phyloP scores from a whole-genome alignment of 2,329 filamentous ascomycete species.

The Phaeophleospora eucalypticola region DNA sequence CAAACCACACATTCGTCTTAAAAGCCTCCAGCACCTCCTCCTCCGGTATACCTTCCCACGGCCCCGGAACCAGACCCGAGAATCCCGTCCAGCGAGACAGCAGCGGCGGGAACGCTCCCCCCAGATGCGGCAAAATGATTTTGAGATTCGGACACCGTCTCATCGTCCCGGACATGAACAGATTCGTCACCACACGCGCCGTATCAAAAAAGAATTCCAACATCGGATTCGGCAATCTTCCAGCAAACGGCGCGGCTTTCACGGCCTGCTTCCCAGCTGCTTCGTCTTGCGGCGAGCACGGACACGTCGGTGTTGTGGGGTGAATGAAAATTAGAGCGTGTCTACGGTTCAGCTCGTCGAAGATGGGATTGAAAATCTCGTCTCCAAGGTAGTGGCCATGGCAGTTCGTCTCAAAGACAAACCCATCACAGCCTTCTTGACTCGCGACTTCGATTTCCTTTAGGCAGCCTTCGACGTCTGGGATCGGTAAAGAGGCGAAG shows the following conservation, averaged over 20 bases:
- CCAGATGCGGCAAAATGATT: slow-evolving; percentile 49
- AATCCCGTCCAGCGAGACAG: slow-evolving; percentile 43
- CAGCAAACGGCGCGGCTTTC: slow-evolving; percentile 36
- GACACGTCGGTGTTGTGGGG: slow-evolving; percentile 48
- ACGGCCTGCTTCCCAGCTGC: slow-evolving; percentile 20
- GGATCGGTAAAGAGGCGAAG: slow-evolving; percentile 53
- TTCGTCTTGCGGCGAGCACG: slow-evolving; percentile 18
- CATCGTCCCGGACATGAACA: slow-evolving; percentile 48
- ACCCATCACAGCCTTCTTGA: slow-evolving; percentile 47
- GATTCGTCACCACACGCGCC: slow-evolving; percentile 45
- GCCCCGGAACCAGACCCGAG: slow-evolving; percentile 37
- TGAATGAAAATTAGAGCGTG: slow-evolving; percentile 53
- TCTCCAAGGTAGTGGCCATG: slow-evolving; percentile 53
- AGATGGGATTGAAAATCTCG: slow-evolving; percentile 43
- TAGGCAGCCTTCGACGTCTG: slow-evolving; percentile 46
- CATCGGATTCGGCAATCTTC: slow-evolving; percentile 41
- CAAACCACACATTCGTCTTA: slow-evolving; percentile 47
- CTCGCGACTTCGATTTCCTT: slow-evolving; percentile 46
- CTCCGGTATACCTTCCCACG: slow-evolving; percentile 26
- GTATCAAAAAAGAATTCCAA: slow-evolving; percentile 55
- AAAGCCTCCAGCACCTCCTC: slow-evolving; percentile 33
- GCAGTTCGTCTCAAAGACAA: slow-evolving; percentile 50
- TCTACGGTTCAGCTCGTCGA: slow-evolving; percentile 45
- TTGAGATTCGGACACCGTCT: slow-evolving; percentile 44
- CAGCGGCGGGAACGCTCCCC: slow-evolving; percentile 44